These are phyloP conservation scores for Colletotrichum cuscutae DNA, from an alignment of 2,329 filamentous ascomycete genomes.

Conservation along the genomic window DNA sequence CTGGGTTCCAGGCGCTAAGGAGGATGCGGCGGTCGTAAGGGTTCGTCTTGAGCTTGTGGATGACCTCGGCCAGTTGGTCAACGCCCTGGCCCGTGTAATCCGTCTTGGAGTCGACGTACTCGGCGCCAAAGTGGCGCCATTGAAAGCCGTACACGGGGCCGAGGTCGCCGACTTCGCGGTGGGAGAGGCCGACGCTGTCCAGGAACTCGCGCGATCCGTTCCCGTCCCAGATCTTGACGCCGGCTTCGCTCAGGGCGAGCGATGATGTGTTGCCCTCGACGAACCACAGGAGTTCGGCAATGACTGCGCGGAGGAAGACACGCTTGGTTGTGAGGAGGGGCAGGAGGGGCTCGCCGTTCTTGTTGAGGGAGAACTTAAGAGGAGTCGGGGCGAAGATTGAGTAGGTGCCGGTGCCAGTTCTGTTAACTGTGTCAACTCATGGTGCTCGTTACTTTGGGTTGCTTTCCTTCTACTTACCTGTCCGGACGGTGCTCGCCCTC, in stretches of 20 bases:
- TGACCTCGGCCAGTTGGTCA: slow-evolving; percentile 91
- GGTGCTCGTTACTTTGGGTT: slow-evolving; percentile 1
- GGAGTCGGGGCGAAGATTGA: slow-evolving; percentile 89
- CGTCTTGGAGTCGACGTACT: slow-evolving; percentile 80
- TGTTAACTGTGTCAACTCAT: slow-evolving; percentile 44
- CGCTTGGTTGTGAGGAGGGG: slow-evolving; percentile 97
- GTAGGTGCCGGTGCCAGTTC: slow-evolving; percentile 92
- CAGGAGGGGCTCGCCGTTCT: slow-evolving; percentile 71
- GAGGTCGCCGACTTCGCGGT: slow-evolving; percentile 88
- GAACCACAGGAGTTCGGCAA: slow-evolving; percentile 97
- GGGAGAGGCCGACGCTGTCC: slow-evolving; percentile 81
- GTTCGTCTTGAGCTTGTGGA: slow-evolving; percentile 83
- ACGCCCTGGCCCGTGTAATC: slow-evolving; percentile 92
- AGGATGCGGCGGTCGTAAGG: slow-evolving; percentile 94
- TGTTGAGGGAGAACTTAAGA: slow-evolving; percentile 86
- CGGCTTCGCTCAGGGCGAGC: slow-evolving; percentile 76
- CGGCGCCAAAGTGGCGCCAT: slow-evolving; percentile 97
- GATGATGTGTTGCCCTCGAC: slow-evolving; percentile 86
- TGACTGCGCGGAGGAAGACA: slow-evolving; percentile 89
- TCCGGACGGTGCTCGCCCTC: slow-evolving; percentile 90
- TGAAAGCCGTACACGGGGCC: slow-evolving; percentile 98
- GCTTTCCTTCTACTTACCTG: slow-evolving; percentile 59
- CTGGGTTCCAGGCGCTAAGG: slow-evolving; percentile 92
- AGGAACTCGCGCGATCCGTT: slow-evolving; percentile 93
- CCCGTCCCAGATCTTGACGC: slow-evolving; percentile 98